Evolutionary conservation across 306 rosid genomes (phyloP).

Genomic region (Betula pendula): DNA sequence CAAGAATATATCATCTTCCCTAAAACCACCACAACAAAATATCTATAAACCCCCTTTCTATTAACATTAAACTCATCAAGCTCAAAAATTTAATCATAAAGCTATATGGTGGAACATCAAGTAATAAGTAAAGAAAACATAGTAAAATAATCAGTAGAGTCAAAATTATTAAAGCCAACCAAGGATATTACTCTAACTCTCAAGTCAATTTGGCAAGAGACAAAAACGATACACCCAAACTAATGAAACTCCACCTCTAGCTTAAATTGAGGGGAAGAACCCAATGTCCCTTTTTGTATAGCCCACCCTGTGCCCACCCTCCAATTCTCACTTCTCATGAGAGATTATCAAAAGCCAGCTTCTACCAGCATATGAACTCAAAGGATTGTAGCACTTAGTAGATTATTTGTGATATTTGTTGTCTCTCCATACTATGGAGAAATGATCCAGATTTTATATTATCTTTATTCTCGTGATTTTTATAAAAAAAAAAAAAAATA

Average conservation of each 20-base stretch:
- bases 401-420: background rate
- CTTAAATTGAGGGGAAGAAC: background rate
- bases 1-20: constrained; percentile 4
- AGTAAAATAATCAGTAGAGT: constrained; percentile 2
- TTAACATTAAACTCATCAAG: background rate
- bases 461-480: background rate
- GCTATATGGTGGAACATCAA: background rate
- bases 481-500: background rate
- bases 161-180: background rate
- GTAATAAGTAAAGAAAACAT: background rate
- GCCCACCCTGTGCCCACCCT: too few relatives aligned
- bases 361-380: background rate
- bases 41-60: background rate
- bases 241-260: background rate
- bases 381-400: background rate
- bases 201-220: background rate
- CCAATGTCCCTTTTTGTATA: background rate
- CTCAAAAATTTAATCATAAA: background rate
- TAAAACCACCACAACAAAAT: background rate
- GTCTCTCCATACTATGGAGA: background rate
- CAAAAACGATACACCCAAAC: background rate
- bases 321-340: background rate
- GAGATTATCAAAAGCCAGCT: background rate
- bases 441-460: background rate
- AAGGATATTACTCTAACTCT: background rate